Evolutionary conservation across 495 filamentous ascomycete species (phyloP), one percentile per base, ranked within the genome.

Genomic region (Talaromyces borbonicus): DNA sequence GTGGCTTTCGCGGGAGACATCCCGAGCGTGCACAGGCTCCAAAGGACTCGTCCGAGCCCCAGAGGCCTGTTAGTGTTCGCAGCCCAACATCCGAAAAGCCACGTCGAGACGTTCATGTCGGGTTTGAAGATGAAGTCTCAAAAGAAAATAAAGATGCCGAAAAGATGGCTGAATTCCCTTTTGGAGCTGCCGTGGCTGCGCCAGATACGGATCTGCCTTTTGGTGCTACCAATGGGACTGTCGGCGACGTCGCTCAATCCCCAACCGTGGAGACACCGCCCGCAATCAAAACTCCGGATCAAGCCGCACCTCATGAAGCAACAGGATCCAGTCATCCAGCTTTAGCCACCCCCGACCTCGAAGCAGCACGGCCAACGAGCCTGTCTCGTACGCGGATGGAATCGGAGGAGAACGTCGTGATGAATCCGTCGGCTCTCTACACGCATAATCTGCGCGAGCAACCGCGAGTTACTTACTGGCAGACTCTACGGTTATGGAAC

Each of bases 401-500:
- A 19, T 32, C 30, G 7, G 35, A 23, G 23, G 22, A 39, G 26
- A 15, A n/a, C 31, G 27, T 47, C 18, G 52, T 56, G n/a, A 22
- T 60, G 15, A 60, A 43, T 9, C 43, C 58, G 12, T 49, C 59
- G 1, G 44, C 60, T 4, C 61, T 56, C 14, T 87, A 88, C 58
- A 87, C 82, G 0, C 71, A 72, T 27, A 60, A 64, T 18, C 71
- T 86, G 7, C 77, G 77, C 27, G 66, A 65, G 27, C 69, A 67
- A 14, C 79, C 83, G 0, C 74, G 74, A 1, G 75, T 84, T 32
- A 78, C 85, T 0, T 96, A 84, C 53, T 27, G 65, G 1, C 78
- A 87, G 50, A 78, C 80, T 20, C 74, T 96, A 1, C 79, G 69
- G 47, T 71, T 84, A 0, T 93, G 75, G 66, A 81, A 84, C 56